Evolutionary conservation across 768 basidiomycete species (phyloP).

Genomic region (Suillus clintonianus): DNA sequence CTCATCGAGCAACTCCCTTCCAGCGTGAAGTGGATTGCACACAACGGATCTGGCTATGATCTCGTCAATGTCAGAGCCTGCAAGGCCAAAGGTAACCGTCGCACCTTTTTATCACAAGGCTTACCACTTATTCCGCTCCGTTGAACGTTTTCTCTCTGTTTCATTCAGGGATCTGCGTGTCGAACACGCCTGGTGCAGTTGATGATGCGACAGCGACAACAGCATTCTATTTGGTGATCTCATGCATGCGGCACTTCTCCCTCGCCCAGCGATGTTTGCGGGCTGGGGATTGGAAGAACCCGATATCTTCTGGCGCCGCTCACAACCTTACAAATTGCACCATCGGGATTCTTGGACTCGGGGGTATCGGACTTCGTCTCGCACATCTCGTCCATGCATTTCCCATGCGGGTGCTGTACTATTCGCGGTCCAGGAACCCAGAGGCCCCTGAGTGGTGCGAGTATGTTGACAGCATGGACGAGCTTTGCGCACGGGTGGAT

Average conservation of each 20-base stretch:
- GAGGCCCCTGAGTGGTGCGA: slow-evolving; percentile 51
- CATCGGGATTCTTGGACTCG: slow-evolving; percentile 68
- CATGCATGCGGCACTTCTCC: slow-evolving; percentile 68
- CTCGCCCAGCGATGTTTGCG: slow-evolving; percentile 48
- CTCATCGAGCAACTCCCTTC: slow-evolving; percentile 61
- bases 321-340: slow-evolving; percentile 67
- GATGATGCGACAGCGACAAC: slow-evolving; percentile 87
- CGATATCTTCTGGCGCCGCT: slow-evolving; percentile 40
- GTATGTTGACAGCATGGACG: slow-evolving; percentile 34
- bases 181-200: slow-evolving; percentile 83
- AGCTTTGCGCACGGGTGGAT: slow-evolving; percentile 70
- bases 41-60: slow-evolving; percentile 90
- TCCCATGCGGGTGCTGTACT: slow-evolving; percentile 87
- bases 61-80: slow-evolving; percentile 75
- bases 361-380: slow-evolving; percentile 68
- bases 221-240: slow-evolving; percentile 75
- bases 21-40: slow-evolving; percentile 78
- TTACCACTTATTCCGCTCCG: background rate
- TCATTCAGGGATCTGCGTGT: slow-evolving; percentile 63
- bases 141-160: background rate
- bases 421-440: slow-evolving; percentile 56
- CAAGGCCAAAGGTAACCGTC: slow-evolving; percentile 59
- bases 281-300: background rate
- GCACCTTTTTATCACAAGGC: background rate
- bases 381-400: slow-evolving; percentile 72